Evolutionary conservation across 2,329 filamentous ascomycete genomes (phyloP).

Genomic region (Blastomyces percursus): DNA sequence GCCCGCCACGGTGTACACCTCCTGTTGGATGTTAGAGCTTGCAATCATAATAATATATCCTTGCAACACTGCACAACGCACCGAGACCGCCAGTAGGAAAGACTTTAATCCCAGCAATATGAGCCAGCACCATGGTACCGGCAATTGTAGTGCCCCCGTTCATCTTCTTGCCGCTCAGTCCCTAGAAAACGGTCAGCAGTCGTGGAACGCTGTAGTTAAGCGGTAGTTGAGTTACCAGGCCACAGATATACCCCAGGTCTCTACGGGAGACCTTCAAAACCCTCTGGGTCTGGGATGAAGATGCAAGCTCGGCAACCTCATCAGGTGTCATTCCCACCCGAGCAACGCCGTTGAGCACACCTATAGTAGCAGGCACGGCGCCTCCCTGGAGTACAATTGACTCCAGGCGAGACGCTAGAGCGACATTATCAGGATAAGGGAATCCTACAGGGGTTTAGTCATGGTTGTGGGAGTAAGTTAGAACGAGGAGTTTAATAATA

Average conservation of each 20-base stretch:
- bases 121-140: conserved; percentile 81
- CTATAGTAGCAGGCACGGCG: conserved; percentile 80
- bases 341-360: conserved; percentile 71
- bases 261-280: conserved; percentile 77
- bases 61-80: conserved; percentile 13
- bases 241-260: conserved; percentile 72
- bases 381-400: conserved; percentile 70
- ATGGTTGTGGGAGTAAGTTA: conserved; percentile 3
- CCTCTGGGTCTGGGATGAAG: conserved; percentile 51
- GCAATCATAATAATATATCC: too few relatives aligned
- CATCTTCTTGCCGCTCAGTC: conserved; percentile 53
- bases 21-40: conserved; percentile 31
- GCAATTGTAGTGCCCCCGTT: conserved; percentile 90
- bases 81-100: conserved; percentile 89
- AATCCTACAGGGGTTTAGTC: conserved; percentile 40
- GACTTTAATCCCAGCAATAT: conserved; percentile 75
- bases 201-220: not conserved
- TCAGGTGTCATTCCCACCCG: conserved; percentile 63
- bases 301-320: conserved; percentile 60
- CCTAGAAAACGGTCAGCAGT: conserved; percentile 33
- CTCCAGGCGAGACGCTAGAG: conserved; percentile 70
- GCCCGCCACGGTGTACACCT: conserved; percentile 82
- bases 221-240: conserved; percentile 47
- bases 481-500: not conserved
- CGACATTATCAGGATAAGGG: conserved; percentile 60